A percentile compares a stretch with the other conserved stretches of the same genome.
Evolutionary conservation across 2,329 filamentous ascomycete genomes (phyloP).

Genomic region (Hypoxylon sp.): DNA sequence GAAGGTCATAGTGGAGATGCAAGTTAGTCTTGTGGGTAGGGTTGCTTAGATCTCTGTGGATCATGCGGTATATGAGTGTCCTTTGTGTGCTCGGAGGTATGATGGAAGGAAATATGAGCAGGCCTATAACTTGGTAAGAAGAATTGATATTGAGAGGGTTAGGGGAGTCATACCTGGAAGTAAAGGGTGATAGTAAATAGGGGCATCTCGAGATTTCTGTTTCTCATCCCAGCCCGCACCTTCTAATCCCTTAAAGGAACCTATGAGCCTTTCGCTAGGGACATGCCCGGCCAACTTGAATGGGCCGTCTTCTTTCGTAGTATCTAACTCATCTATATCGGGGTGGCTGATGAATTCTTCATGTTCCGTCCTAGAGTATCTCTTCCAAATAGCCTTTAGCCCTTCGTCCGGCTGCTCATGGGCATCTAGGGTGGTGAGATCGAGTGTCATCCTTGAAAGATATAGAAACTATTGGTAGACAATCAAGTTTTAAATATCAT

Average conservation of each 20-base stretch:
- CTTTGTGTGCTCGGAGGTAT: constrained; percentile 77
- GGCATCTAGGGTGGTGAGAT: constrained; percentile 72
- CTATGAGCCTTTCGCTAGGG: constrained; percentile 55
- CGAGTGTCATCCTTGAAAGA: constrained; percentile 53
- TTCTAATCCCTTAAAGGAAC: constrained; percentile 58
- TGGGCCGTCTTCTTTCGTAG: constrained; percentile 53
- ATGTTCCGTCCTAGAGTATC: constrained; percentile 71
- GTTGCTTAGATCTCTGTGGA: constrained; percentile 81
- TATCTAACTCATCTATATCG: constrained; percentile 66
- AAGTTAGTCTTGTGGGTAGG: constrained; percentile 86
- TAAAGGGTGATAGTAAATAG: constrained; percentile 72
- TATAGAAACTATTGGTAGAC: neutral
- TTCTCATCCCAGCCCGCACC: constrained; percentile 50
- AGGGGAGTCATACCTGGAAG: constrained; percentile 70
- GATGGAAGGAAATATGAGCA: constrained; percentile 81
- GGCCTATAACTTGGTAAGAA: constrained; percentile 64
- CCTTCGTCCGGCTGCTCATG: constrained; percentile 80
- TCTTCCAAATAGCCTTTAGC: constrained; percentile 80
- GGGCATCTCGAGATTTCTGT: constrained; percentile 53
- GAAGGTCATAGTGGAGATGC: constrained; percentile 81
- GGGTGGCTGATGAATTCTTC: constrained; percentile 63
- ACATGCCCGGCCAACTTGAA: constrained; percentile 62
- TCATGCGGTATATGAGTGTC: constrained; percentile 75
- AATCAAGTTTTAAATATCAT: neutral
- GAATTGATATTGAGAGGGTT: neutral